Evolutionary conservation across 1,284 basidiomycete genomes (phyloP), one percentile per base, ranked within the genome.

Genomic region (Cutaneotrichosporon mucoides): DNA sequence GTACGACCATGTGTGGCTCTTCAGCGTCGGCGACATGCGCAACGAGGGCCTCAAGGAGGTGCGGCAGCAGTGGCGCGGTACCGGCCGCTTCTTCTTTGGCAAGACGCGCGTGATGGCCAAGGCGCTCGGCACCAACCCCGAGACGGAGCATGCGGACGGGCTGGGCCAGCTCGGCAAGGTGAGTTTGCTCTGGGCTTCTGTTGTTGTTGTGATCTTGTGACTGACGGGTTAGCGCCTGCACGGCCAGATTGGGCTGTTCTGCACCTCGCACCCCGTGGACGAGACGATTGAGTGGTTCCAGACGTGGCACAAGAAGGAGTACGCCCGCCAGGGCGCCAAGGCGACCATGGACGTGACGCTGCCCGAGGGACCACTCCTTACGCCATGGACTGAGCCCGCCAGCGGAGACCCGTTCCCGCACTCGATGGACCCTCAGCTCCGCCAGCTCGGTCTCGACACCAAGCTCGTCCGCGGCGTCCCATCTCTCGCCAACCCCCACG

Each of bases 231-330:
- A 96, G 89, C 86, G 88, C 82, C 86, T 98, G 76, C 87, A 90
- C 81, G 95, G 96, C 67, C 89, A 92, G 79, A 87, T 95, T 49
- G 95, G 95, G 49, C 78, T 99, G 45, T 82, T 99, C 68, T 92
- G 97, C 78, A 98, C 95, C 58, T 85, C 94, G 72, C 86, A 88
- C 55, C 85, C 87, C 64, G 90, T 92, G 8, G 82, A 87, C 66
- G 93, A 96, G 76, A 94, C 96, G 47, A 81, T 86, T 44, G 93
- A 90, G 61, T 99, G 95, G 95, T 99, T 98, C 79, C 85, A 85
- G 58, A 86, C 90, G 75, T 98, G 93, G 82, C 81, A 84, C 68
- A 89, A 89, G 73, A 85, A 88, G 50, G 94, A 98, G 78, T 99
- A 90, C 78, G 94, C 93, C 35, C 88, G 96, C 43, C 83, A 89